A percentile compares a stretch with the other conserved stretches of the same genome.
phyloP scores from a whole-genome alignment of 257 asterid species.

The Oldenlandia corymbosa region DNA sequence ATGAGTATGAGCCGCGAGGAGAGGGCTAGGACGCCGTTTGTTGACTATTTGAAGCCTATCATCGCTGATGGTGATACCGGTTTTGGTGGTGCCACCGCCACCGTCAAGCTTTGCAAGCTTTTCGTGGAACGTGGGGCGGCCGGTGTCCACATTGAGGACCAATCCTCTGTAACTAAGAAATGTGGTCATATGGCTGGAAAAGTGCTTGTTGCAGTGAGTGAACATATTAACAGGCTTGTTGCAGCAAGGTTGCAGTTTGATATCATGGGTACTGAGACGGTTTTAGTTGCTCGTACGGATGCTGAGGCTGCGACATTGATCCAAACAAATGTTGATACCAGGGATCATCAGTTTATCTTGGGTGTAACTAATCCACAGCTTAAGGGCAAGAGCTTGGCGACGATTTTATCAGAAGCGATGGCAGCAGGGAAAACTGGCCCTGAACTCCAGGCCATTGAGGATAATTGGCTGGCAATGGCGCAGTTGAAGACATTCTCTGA shows the following conservation, averaged over 20 bases:
- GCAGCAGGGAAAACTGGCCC: slow-evolving; percentile 74
- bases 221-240: slow-evolving; percentile 84
- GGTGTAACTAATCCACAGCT: slow-evolving; percentile 72
- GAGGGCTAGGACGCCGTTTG: slow-evolving; percentile 54
- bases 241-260: slow-evolving; percentile 95
- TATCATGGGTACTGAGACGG: slow-evolving; percentile 89
- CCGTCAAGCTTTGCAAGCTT: slow-evolving; percentile 86
- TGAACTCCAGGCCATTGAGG: slow-evolving; percentile 80
- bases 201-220: slow-evolving; percentile 80
- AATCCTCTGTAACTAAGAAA: slow-evolving; percentile 81
- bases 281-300: slow-evolving; percentile 82
- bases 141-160: slow-evolving; percentile 97
- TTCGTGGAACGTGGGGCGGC: slow-evolving; percentile 99
- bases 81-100: slow-evolving; percentile 95
- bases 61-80: slow-evolving; percentile 99
- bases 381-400: slow-evolving; percentile 61
- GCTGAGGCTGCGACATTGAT: slow-evolving; percentile 87
- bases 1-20: slow-evolving; percentile 79
- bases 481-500: slow-evolving; percentile 70
- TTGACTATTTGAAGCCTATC: slow-evolving; percentile 88
- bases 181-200: slow-evolving; percentile 99
- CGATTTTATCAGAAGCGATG: slow-evolving; percentile 66
- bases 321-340: slow-evolving; percentile 76
- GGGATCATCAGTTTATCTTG: slow-evolving; percentile 87
- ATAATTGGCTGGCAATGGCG: slow-evolving; percentile 73